These are phyloP conservation scores for Aspergillaceae sp. DNA, from an alignment of 2,329 filamentous ascomycete genomes.

Conservation along the genomic window DNA sequence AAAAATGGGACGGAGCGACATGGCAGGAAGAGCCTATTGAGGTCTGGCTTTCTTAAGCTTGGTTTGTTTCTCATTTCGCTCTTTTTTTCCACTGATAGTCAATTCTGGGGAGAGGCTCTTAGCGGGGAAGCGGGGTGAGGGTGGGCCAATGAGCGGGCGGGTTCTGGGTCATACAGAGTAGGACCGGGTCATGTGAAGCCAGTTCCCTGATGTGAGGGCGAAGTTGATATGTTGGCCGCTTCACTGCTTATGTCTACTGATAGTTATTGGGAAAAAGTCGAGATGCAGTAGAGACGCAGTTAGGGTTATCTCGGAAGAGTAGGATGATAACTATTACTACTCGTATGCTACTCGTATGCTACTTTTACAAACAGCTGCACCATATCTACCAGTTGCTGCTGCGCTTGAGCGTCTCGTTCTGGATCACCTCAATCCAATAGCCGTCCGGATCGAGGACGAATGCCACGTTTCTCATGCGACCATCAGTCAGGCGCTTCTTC, in stretches of 20 bases:
- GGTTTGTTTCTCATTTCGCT: too few species aligned
- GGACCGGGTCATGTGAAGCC: too few species aligned
- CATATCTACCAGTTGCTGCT: constrained; percentile 30
- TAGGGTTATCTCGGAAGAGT: too few species aligned
- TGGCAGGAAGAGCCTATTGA: background rate
- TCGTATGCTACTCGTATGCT: background rate
- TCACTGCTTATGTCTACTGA: too few species aligned
- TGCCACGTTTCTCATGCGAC: constrained; percentile 83
- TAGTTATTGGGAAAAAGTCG: too few species aligned
- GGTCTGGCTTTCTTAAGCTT: background rate
- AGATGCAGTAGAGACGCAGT: background rate
- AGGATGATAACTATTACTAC: too few species aligned
- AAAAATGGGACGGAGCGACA: background rate
- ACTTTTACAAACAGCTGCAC: background rate
- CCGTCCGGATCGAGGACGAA: constrained; percentile 83
- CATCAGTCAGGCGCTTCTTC: constrained; percentile 94
- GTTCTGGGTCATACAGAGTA: too few species aligned
- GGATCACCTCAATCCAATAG: constrained; percentile 69
- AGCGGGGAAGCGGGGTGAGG: background rate
- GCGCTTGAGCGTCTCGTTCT: constrained; percentile 52
- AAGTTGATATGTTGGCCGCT: too few species aligned
- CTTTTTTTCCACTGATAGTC: background rate
- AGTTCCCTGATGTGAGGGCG: too few species aligned
- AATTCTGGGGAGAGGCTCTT: background rate
- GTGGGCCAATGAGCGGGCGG: background rate